Conservation (phyloP, 805 yeast genomes). For the Ogataea methanolica region DNA sequence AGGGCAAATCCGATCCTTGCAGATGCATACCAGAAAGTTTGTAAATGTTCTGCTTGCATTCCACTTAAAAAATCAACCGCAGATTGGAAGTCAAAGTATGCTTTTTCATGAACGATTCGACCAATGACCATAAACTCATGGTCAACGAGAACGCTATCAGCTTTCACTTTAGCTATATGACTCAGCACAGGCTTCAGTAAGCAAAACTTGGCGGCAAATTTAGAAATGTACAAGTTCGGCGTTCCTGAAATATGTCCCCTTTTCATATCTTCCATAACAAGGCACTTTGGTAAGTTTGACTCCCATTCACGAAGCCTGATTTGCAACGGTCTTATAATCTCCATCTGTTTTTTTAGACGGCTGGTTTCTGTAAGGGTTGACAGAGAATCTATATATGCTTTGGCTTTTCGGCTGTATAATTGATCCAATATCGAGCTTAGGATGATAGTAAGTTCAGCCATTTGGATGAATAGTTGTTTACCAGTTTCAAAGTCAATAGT, state of each 20-base stretch:
- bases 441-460: slow-evolving; percentile 9
- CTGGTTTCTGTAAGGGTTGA: background rate
- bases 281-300: slow-evolving; percentile 4
- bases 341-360: slow-evolving; percentile 5
- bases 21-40: slow-evolving; percentile 16
- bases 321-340: slow-evolving; percentile 9
- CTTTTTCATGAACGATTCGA: slow-evolving; percentile 7
- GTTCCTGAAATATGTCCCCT: slow-evolving; percentile 14
- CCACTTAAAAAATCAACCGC: slow-evolving; percentile 10
- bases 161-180: slow-evolving; percentile 4
- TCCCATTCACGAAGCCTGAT: slow-evolving; percentile 13
- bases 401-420: slow-evolving; percentile 5
- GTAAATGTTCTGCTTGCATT: slow-evolving; percentile 16
- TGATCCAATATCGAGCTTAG: slow-evolving; percentile 7
- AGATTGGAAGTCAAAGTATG: slow-evolving; percentile 9
- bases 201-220: slow-evolving; percentile 6
- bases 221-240: slow-evolving; percentile 11
- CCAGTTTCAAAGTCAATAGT: slow-evolving; percentile 11
- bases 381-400: background rate
- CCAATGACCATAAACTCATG: slow-evolving; percentile 8
- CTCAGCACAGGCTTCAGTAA: slow-evolving; percentile 12
- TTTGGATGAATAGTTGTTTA: slow-evolving; percentile 12
- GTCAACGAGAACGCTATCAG: slow-evolving; percentile 1
- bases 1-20: slow-evolving; percentile 10
- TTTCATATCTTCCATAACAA: slow-evolving; percentile 9